Evolutionary conservation across 495 filamentous ascomycete species (phyloP).

Genomic region (Aspergillus asperescens): DNA sequence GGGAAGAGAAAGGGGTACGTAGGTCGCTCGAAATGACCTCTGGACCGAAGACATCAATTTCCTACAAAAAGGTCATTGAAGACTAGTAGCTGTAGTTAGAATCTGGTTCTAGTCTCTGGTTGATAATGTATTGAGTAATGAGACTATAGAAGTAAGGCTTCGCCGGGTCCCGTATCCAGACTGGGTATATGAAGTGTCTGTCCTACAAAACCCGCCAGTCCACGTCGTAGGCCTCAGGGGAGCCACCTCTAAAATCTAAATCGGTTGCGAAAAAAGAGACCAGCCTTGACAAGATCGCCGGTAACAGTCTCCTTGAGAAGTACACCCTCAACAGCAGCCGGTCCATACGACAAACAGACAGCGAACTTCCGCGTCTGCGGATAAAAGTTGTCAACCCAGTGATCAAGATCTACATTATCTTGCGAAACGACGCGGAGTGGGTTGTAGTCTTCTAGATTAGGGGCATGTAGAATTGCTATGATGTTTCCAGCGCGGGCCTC

Average conservation of each 20-base stretch:
- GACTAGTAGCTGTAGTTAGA: too few relatives aligned
- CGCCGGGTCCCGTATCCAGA: too few relatives aligned
- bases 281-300: slow-evolving; percentile 1
- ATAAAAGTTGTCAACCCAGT: slow-evolving; percentile 4
- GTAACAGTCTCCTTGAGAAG: slow-evolving; percentile 4
- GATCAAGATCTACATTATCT: neutral
- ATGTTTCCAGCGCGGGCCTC: slow-evolving; percentile 1
- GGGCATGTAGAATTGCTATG: neutral
- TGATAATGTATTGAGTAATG: too few relatives aligned
- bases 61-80: too few relatives aligned
- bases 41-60: too few relatives aligned
- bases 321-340: neutral
- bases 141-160: too few relatives aligned
- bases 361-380: neutral
- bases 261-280: neutral
- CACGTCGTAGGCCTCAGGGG: neutral
- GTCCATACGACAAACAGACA: neutral
- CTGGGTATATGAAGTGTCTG: neutral
- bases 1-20: too few relatives aligned
- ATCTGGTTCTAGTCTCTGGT: too few relatives aligned
- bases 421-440: neutral
- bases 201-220: slow-evolving; percentile 4
- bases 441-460: neutral
- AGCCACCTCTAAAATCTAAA: neutral
- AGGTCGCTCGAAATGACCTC: too few relatives aligned